phyloP scores from a whole-genome alignment of 768 basidiomycete genomes.

The Thelephora aurantiotincta region DNA sequence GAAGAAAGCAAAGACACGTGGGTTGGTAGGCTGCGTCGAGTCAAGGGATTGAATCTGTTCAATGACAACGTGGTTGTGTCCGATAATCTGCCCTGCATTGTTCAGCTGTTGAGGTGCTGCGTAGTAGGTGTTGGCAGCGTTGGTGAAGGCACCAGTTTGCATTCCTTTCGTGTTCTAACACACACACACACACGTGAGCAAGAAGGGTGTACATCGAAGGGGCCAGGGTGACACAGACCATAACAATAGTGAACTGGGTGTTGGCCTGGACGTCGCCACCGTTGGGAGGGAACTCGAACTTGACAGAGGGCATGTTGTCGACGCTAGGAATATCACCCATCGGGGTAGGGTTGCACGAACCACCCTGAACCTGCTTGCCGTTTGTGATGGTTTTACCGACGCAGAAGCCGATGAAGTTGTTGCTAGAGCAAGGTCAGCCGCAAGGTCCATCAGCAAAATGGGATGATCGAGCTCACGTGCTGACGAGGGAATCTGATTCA shows the following conservation, averaged over 20 bases:
- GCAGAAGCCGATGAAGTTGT: conserved; percentile 67
- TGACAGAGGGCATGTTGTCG: conserved; percentile 37
- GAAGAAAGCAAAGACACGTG: conserved; percentile 44
- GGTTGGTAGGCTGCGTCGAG: conserved; percentile 33
- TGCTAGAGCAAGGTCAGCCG: conserved; percentile 20
- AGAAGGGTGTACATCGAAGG: background rate
- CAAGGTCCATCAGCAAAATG: background rate
- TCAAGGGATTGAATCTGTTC: conserved; percentile 32
- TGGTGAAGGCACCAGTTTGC: conserved; percentile 44
- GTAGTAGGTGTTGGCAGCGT: conserved; percentile 37
- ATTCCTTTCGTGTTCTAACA: conserved; percentile 14
- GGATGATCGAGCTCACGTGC: conserved; percentile 13
- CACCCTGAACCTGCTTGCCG: conserved; percentile 34
- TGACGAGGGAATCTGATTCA: conserved; percentile 39
- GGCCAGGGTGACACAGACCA: conserved; percentile 13
- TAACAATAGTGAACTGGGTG: conserved; percentile 34
- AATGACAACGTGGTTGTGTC: conserved; percentile 51
- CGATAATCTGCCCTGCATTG: conserved; percentile 32
- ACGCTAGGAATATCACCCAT: conserved; percentile 47
- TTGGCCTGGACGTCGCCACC: conserved; percentile 28
- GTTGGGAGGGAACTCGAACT: conserved; percentile 38
- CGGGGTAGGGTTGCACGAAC: conserved; percentile 30
- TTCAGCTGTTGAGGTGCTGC: conserved; percentile 30
- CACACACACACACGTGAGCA: background rate
- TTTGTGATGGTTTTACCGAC: conserved; percentile 42